Base-by-base conservation (phyloP, 371 early-diverging fungal genomes). In the Coemansia sp. region DNA sequence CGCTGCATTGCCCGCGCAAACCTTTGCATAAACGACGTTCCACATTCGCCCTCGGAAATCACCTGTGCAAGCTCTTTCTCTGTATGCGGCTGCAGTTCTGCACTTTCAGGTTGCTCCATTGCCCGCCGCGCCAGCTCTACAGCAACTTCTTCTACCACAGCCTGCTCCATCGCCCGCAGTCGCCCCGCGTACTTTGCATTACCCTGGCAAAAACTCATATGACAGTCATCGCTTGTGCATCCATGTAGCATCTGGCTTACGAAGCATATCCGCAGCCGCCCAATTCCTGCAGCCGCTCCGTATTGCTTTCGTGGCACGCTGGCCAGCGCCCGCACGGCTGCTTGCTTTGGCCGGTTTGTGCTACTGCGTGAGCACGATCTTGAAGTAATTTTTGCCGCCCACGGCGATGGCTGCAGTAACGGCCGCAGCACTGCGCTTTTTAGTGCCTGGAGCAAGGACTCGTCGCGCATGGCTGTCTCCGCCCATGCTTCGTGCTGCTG, bases 111-210 rank as follows among this genome's bases (percentile, higher is more conserved):
- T 3, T 21, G 26, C 52, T 63, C 48, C 50, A 50, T 8, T 5
- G 67, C 71, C 16, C 30, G 48, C 9, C 50, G 53, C 7, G 71
- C 71, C 57, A 71, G 58, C 58, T 67, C 71, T 37, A 67, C 9
- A 6, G 67, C 61, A 37, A 67, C 28, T 25, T 50, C 7, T 7
- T 65, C 60, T 7, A 64, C 21, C 1, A 30, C 21, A 25, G 21
- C n/a, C 30, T 40, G 33, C 5, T 42, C 30, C 60, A 64, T 39
- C 16, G 30, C 23, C 25, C 30, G 39, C 14, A 64, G 25, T 50
- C 53, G 39, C 26, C 20, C 25, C n/a, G 59, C 20, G 33, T 26
- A 72, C n/a, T 26, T 25, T 9, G 68, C 9, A 52, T 72, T 72
- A 59, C 37, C 33, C 26, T 55, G 26, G 42, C 72, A 72, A 54